Evolutionary conservation across 2,329 filamentous ascomycete species (phyloP).

Genomic region (Pyrenochaeta sp.): DNA sequence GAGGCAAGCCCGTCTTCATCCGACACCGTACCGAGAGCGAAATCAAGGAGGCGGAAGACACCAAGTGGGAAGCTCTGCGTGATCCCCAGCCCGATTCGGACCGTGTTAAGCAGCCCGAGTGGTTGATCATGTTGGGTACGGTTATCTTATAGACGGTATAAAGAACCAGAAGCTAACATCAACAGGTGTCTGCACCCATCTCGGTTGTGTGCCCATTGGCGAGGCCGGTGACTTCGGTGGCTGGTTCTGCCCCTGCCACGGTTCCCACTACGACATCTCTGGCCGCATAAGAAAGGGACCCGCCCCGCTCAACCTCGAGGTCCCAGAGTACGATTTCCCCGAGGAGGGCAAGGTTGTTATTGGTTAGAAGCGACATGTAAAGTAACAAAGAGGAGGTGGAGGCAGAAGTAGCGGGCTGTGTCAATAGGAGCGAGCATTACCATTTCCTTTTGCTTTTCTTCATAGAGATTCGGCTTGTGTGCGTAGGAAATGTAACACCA

Average conservation of each 20-base stretch:
- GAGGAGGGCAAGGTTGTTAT: conserved; percentile 89
- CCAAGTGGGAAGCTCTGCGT: conserved; percentile 82
- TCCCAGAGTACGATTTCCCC: conserved; percentile 91
- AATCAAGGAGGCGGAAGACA: conserved; percentile 92
- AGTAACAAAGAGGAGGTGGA: conserved; percentile 19
- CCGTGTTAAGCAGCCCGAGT: conserved; percentile 97
- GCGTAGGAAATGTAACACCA: conserved; percentile 49
- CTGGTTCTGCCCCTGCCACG: conserved; percentile 99
- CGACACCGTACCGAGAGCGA: conserved; percentile 93
- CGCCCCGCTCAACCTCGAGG: conserved; percentile 95
- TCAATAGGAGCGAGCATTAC: conserved; percentile 48
- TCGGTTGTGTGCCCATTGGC: conserved; percentile 98
- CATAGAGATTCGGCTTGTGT: conserved; percentile 47
- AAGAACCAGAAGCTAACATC: conserved; percentile 31
- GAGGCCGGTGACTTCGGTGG: conserved; percentile 98
- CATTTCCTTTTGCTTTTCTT: conserved; percentile 41
- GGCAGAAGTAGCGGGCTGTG: conserved; percentile 18
- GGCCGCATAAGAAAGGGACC: conserved; percentile 98
- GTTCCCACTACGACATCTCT: conserved; percentile 99
- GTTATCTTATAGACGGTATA: neutral
- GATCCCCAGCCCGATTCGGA: conserved; percentile 91
- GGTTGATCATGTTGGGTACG: conserved; percentile 96
- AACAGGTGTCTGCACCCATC: conserved; percentile 94
- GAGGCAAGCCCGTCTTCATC: conserved; percentile 99
- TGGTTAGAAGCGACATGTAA: conserved; percentile 69